A percentile compares a stretch with the other conserved stretches of the same genome.
phyloP scores from a whole-genome alignment of 208 protist genomes.

The Leishmania mexicana region DNA sequence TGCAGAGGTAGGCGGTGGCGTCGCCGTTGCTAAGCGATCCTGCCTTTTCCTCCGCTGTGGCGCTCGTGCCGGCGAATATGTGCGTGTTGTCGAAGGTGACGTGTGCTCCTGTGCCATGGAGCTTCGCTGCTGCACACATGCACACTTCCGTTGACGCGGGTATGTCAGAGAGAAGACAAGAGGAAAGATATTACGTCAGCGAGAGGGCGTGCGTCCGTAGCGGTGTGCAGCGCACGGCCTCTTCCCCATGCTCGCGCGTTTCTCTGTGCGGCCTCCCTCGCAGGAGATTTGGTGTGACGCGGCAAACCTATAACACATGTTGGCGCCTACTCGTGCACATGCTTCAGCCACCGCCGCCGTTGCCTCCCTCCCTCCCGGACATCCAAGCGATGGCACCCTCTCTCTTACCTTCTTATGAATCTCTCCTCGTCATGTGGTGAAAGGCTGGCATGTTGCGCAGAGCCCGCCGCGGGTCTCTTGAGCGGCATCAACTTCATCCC shows the following conservation, averaged over 20 bases:
- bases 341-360: background rate
- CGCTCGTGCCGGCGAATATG: background rate
- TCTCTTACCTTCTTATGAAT: background rate
- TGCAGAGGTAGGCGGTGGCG: background rate
- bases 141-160: background rate
- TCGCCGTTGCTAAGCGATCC: background rate
- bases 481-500: constrained; percentile 1
- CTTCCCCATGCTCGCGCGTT: background rate
- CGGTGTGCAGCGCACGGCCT: background rate
- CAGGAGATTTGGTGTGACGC: background rate
- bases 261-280: background rate
- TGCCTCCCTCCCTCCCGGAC: no score
- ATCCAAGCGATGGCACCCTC: background rate
- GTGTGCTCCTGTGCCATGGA: background rate
- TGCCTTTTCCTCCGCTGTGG: background rate
- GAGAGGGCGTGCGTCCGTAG: background rate
- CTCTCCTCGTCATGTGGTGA: background rate
- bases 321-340: background rate
- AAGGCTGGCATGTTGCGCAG: background rate
- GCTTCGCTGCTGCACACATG: background rate
- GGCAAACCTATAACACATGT: background rate
- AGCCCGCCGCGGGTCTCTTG: background rate
- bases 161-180: background rate
- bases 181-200: background rate
- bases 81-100: background rate